phyloP scores from a whole-genome alignment of 164 flowering plant species.

The Cinnamomum micranthum region DNA sequence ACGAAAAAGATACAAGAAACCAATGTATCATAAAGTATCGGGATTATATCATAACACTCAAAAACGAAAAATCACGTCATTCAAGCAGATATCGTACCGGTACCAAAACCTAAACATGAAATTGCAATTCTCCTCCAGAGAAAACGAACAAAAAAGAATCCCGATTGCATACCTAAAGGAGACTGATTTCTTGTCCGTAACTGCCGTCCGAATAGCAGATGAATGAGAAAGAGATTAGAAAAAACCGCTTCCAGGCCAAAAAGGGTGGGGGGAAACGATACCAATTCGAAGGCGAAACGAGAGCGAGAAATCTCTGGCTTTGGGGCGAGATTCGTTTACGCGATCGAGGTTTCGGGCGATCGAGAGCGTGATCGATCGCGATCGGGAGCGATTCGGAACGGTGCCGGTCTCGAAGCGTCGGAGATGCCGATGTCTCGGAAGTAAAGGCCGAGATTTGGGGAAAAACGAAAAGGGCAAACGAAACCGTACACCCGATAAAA shows the following conservation, averaged over 20 bases:
- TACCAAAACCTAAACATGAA: background rate
- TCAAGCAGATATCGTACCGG: background rate
- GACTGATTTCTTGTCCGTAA: background rate
- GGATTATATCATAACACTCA: background rate
- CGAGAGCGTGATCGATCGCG: background rate
- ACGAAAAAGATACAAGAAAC: background rate
- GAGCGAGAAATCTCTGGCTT: background rate
- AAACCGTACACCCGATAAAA: background rate
- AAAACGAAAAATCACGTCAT: background rate
- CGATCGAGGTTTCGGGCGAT: background rate
- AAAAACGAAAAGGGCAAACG: background rate
- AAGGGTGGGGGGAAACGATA: background rate
- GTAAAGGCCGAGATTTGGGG: background rate
- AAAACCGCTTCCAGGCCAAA: background rate
- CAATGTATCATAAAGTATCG: too few relatives aligned
- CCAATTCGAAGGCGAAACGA: background rate
- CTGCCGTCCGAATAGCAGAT: background rate
- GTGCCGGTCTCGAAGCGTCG: slow-evolving; percentile 2
- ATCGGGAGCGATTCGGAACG: background rate
- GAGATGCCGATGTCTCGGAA: background rate
- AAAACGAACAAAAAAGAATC: background rate
- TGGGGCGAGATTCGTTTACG: background rate
- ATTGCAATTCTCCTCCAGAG: background rate
- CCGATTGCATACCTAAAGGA: background rate
- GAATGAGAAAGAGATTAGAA: background rate